These are phyloP conservation scores for Phytophthora brassicae DNA, from an alignment of 352 stramenopile species.

Conservation along the genomic window DNA sequence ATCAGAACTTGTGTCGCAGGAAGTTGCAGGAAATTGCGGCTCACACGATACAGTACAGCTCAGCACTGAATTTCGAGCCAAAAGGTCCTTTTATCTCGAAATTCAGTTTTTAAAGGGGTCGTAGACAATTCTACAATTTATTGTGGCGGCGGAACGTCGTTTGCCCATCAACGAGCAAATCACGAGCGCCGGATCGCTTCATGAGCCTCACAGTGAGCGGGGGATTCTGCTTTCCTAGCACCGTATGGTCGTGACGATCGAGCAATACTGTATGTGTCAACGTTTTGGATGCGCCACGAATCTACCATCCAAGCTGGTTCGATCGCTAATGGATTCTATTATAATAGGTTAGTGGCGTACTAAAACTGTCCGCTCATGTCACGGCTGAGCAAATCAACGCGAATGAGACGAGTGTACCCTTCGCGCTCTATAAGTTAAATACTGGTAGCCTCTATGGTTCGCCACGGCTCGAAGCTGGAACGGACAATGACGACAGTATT, in stretches of 20 bases:
- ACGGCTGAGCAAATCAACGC: background rate
- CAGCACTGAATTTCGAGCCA: too few relatives aligned
- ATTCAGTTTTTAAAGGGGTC: too few relatives aligned
- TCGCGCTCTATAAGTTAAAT: constrained; percentile 8
- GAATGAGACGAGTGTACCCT: background rate
- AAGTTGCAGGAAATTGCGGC: too few relatives aligned
- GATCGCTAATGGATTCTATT: constrained; percentile 2
- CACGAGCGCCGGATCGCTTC: background rate
- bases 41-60: too few relatives aligned
- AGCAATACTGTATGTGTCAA: background rate
- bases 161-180: constrained; percentile 20
- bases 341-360: too few relatives aligned
- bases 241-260: constrained; percentile 5
- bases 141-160: constrained; percentile 1
- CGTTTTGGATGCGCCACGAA: background rate
- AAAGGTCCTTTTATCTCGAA: too few relatives aligned
- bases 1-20: constrained; percentile 14
- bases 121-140: too few relatives aligned
- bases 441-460: constrained; percentile 15
- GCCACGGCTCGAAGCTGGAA: background rate
- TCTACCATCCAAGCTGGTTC: background rate
- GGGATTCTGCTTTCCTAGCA: background rate
- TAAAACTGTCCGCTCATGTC: too few relatives aligned
- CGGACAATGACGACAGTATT: constrained; percentile 14
- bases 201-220: background rate